These are phyloP conservation scores for Hsuehochloa calcarea DNA, from an alignment of 176 grass and related monocot genomes.

Conservation along the genomic window DNA sequence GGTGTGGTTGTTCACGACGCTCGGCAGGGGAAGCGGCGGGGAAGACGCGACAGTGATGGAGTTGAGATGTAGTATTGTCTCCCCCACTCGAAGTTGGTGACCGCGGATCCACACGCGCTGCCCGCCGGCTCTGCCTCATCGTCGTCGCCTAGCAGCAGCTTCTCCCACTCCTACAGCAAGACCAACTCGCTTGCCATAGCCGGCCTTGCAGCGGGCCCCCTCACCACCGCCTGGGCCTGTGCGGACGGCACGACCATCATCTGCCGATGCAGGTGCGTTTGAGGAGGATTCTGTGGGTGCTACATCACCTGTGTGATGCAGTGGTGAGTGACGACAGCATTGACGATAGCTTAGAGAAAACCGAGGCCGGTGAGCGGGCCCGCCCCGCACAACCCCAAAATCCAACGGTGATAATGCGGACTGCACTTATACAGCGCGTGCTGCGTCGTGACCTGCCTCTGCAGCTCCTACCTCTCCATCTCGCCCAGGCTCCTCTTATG, in stretches of 20 bases:
- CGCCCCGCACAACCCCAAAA: background rate
- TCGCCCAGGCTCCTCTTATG: conserved; percentile 53
- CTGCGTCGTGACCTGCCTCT: conserved; percentile 31
- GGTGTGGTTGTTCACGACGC: background rate
- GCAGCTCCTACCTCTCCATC: conserved; percentile 50
- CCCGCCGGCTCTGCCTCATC: conserved; percentile 40
- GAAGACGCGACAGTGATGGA: conserved; percentile 8
- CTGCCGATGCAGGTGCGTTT: conserved; percentile 9
- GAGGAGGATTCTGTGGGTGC: background rate
- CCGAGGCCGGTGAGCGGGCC: background rate
- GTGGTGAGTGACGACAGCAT: conserved; percentile 48
- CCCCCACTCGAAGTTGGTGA: conserved; percentile 55
- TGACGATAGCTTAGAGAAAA: conserved; percentile 23
- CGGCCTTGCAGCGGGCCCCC: background rate
- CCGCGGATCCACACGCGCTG: conserved; percentile 49
- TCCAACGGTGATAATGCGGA: conserved; percentile 2
- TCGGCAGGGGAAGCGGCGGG: conserved; percentile 2
- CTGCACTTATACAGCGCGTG: conserved; percentile 41
- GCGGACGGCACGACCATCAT: background rate
- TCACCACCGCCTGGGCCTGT: background rate
- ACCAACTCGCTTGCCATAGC: conserved; percentile 31
- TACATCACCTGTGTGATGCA: conserved; percentile 5
- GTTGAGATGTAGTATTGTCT: conserved; percentile 52
- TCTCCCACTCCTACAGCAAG: conserved; percentile 66
- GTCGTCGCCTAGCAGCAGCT: conserved; percentile 61